phyloP scores from a whole-genome alignment of 2,329 filamentous ascomycete species.

The Ascochyta lentis region DNA sequence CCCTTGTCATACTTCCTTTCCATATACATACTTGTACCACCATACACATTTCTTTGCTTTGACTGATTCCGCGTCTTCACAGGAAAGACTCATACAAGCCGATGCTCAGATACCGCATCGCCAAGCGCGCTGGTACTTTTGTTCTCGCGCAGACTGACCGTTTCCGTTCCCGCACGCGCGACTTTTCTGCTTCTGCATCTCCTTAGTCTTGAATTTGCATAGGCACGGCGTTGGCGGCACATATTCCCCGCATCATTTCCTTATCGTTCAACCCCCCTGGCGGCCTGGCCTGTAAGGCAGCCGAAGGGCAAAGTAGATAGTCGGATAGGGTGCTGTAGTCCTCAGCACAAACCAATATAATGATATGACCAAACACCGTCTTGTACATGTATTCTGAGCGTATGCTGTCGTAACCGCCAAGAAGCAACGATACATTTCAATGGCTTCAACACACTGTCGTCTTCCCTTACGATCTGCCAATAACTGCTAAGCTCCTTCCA shows the following conservation, averaged over 20 bases:
- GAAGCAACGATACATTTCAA: no score
- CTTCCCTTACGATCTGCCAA: no score
- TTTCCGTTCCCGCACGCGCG: constrained; percentile 15
- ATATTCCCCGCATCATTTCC: not conserved
- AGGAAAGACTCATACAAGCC: constrained; percentile 16
- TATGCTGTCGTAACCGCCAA: not conserved
- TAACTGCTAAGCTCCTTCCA: not conserved
- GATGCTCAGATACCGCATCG: constrained; percentile 17
- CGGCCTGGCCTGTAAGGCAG: not conserved
- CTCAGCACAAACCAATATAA: not conserved
- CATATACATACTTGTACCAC: constrained; percentile 6
- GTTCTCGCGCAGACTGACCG: constrained; percentile 15
- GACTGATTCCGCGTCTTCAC: constrained; percentile 13
- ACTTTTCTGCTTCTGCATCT: constrained; percentile 15
- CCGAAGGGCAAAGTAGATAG: not conserved
- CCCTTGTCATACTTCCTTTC: not conserved
- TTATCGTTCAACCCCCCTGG: not conserved
- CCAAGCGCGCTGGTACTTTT: constrained; percentile 12
- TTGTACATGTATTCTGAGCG: not conserved
- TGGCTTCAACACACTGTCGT: no score
- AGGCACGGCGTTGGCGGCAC: constrained; percentile 4
- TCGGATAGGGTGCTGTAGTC: not conserved
- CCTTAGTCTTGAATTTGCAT: constrained; percentile 19
- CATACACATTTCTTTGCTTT: constrained; percentile 12
- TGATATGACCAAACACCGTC: not conserved